Conservation (phyloP, 306 rosid species). For the Ziziphus jujuba region DNA sequence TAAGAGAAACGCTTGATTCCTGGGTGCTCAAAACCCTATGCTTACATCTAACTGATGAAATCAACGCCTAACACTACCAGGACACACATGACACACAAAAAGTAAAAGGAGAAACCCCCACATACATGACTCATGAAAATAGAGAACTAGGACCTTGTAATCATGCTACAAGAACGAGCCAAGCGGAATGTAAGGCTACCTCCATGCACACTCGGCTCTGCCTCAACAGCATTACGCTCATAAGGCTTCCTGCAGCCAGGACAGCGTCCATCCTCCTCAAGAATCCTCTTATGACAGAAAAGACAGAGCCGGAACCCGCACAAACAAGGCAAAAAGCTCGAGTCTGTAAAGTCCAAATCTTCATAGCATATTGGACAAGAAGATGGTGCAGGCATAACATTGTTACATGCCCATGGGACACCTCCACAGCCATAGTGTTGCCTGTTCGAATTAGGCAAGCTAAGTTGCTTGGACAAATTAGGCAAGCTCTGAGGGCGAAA, state of each 20-base stretch:
- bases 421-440: slow-evolving; percentile 48
- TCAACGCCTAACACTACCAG: slow-evolving; percentile 52
- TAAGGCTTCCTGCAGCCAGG: slow-evolving; percentile 98
- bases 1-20: slow-evolving; percentile 50
- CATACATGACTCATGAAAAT: slow-evolving; percentile 46
- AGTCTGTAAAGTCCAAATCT: slow-evolving; percentile 87
- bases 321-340: slow-evolving; percentile 80
- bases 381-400: slow-evolving; percentile 44
- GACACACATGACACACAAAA: slow-evolving; percentile 37
- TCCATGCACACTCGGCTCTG: slow-evolving; percentile 60
- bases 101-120: slow-evolving; percentile 29
- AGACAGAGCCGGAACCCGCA: slow-evolving; percentile 97
- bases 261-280: slow-evolving; percentile 89
- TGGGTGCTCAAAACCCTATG: slow-evolving; percentile 56
- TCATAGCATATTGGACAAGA: slow-evolving; percentile 91
- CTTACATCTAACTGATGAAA: slow-evolving; percentile 46
- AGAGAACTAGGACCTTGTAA: slow-evolving; percentile 63
- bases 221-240: slow-evolving; percentile 51
- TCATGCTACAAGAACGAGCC: slow-evolving; percentile 87
- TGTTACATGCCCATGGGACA: slow-evolving; percentile 46
- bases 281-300: slow-evolving; percentile 95
- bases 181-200: slow-evolving; percentile 60
- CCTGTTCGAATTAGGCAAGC: slow-evolving; percentile 62
- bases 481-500: slow-evolving; percentile 92
- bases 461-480: slow-evolving; percentile 75